These are phyloP conservation scores for Nosema muscidifuracis DNA, from an alignment of 371 early-diverging fungal genomes.

Conservation along the genomic window DNA sequence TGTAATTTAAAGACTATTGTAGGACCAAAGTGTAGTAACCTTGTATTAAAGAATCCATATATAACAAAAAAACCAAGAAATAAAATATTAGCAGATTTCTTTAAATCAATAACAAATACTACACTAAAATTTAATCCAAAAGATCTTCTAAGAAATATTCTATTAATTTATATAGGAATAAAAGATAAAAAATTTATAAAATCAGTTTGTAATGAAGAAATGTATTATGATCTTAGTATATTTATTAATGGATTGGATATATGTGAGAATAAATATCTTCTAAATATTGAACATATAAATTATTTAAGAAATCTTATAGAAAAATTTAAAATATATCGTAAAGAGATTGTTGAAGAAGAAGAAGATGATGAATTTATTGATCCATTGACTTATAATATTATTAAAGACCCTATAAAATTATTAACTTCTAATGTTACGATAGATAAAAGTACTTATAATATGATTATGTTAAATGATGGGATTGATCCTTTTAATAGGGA, in stretches of 20 bases:
- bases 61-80: neutral
- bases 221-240: slow-evolving; percentile 54
- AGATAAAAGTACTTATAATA: slow-evolving; percentile 82
- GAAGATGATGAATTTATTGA: slow-evolving; percentile 73
- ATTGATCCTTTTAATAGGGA: slow-evolving; percentile 88
- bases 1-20: slow-evolving; percentile 80
- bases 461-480: slow-evolving; percentile 79
- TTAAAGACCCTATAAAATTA: slow-evolving; percentile 89
- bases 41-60: slow-evolving; percentile 70
- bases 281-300: slow-evolving; percentile 64
- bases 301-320: slow-evolving; percentile 66
- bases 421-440: slow-evolving; percentile 75
- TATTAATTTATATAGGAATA: slow-evolving; percentile 76
- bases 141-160: slow-evolving; percentile 71
- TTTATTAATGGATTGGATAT: slow-evolving; percentile 53
- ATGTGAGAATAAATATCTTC: slow-evolving; percentile 47
- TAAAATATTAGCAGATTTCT: too few relatives aligned
- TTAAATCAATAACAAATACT: slow-evolving; percentile 62
- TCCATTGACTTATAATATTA: slow-evolving; percentile 78
- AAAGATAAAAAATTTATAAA: slow-evolving; percentile 54
- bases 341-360: slow-evolving; percentile 65
- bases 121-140: slow-evolving; percentile 79
- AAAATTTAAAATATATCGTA: slow-evolving; percentile 65
- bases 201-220: slow-evolving; percentile 74
- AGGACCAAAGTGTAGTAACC: slow-evolving; percentile 80